Conservation (phyloP, 1,139 yeast genomes). For the Geotrichum klebahnii region DNA sequence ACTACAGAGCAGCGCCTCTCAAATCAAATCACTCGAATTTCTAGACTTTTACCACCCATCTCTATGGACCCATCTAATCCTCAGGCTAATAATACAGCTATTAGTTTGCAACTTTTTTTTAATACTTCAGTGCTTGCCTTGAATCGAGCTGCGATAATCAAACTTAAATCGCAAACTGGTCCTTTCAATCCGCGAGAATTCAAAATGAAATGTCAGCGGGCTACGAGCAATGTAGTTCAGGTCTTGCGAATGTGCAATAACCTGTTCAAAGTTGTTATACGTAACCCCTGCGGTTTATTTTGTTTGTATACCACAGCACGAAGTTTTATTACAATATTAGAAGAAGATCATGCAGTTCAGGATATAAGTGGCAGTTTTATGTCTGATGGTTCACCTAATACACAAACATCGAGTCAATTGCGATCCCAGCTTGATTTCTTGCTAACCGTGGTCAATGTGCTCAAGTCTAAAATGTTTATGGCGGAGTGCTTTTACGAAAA, state of each 20-base stretch:
- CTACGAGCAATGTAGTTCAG: slow-evolving; percentile 28
- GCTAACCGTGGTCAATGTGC: slow-evolving; percentile 27
- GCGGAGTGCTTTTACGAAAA: slow-evolving; percentile 26
- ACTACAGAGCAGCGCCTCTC: slow-evolving; percentile 24
- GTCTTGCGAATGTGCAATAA: slow-evolving; percentile 26
- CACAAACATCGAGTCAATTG: slow-evolving; percentile 16
- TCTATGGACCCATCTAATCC: slow-evolving; percentile 10
- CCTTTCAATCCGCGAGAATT: slow-evolving; percentile 24
- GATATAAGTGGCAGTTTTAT: neutral
- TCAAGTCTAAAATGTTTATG: slow-evolving; percentile 24
- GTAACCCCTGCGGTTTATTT: slow-evolving; percentile 27
- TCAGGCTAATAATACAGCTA: slow-evolving; percentile 13
- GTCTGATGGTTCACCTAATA: neutral
- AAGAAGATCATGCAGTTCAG: slow-evolving; percentile 20
- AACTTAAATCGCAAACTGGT: slow-evolving; percentile 17
- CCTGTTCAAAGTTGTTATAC: slow-evolving; percentile 20
- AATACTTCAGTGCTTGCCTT: slow-evolving; percentile 28
- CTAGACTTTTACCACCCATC: slow-evolving; percentile 22
- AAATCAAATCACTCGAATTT: slow-evolving; percentile 21
- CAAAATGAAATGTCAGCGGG: slow-evolving; percentile 25
- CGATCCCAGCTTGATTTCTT: slow-evolving; percentile 28
- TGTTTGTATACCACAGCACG: slow-evolving; percentile 30
- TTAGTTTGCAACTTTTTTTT: slow-evolving; percentile 26
- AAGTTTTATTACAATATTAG: slow-evolving; percentile 28
- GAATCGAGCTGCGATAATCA: slow-evolving; percentile 23